Percentiles rank a stretch among this genome's conserved stretches.
Evolutionary conservation across 2,329 filamentous ascomycete species (phyloP).

Genomic region (Apiospora koreana): DNA sequence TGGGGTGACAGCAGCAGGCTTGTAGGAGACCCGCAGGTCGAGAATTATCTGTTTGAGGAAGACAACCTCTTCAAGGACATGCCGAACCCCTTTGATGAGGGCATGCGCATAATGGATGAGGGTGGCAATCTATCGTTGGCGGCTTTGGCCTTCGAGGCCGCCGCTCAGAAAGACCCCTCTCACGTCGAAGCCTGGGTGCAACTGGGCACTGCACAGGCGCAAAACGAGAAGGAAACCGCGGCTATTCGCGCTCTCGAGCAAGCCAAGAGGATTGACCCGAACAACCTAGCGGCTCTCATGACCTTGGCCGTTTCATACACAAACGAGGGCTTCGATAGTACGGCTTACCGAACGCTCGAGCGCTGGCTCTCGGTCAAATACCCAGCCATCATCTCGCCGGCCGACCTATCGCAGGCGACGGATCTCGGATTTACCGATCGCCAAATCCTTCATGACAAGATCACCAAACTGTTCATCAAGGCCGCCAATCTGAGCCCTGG

Average conservation of each 20-base stretch:
- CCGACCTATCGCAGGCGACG: constrained; percentile 70
- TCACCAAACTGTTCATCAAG: constrained; percentile 87
- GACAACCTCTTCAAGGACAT: constrained; percentile 86
- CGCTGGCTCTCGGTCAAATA: constrained; percentile 97
- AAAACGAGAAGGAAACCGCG: constrained; percentile 97
- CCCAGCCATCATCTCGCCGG: constrained; percentile 74
- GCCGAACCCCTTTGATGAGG: constrained; percentile 87
- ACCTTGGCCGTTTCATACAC: constrained; percentile 95
- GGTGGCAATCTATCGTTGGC: constrained; percentile 93
- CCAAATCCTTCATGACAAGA: constrained; percentile 82
- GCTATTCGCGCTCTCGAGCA: constrained; percentile 93
- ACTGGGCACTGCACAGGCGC: constrained; percentile 88
- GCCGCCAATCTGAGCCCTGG: constrained; percentile 90
- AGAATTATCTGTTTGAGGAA: constrained; percentile 92
- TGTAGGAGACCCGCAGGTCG: constrained; percentile 72
- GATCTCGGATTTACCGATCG: constrained; percentile 95
- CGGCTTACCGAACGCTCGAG: constrained; percentile 93
- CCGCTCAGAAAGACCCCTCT: constrained; percentile 83
- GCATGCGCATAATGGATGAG: constrained; percentile 87
- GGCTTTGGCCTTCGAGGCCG: constrained; percentile 92
- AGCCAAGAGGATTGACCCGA: constrained; percentile 82
- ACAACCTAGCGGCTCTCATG: constrained; percentile 89
- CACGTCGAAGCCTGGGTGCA: constrained; percentile 94
- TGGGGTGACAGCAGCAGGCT: constrained; percentile 51
- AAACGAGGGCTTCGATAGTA: constrained; percentile 97